phyloP scores from a whole-genome alignment of 768 basidiomycete genomes.

The Lentinula sp. region DNA sequence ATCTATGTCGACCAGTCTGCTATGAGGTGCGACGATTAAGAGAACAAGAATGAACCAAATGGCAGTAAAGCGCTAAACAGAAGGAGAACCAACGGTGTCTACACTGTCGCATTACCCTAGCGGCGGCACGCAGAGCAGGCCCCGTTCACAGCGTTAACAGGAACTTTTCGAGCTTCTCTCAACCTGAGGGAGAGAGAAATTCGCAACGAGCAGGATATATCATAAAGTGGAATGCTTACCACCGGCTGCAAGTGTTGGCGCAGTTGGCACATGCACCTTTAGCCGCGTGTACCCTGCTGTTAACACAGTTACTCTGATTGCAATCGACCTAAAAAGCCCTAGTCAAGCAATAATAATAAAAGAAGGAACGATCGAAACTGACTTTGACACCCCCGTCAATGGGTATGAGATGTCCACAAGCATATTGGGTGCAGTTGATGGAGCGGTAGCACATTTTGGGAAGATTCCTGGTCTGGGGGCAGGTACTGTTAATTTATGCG shows the following conservation, averaged over 20 bases:
- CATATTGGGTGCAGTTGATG: neutral
- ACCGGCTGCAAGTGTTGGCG: neutral
- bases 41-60: neutral
- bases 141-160: neutral
- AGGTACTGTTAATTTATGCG: neutral
- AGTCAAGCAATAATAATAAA: neutral
- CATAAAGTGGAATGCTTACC: neutral
- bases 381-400: slow-evolving; percentile 2
- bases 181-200: neutral
- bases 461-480: neutral
- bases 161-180: neutral
- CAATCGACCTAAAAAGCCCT: neutral
- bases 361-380: neutral
- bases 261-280: slow-evolving; percentile 1
- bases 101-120: neutral
- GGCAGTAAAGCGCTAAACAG: neutral
- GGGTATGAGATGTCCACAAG: slow-evolving; percentile 1
- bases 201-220: neutral
- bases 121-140: neutral
- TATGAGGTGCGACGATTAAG: neutral
- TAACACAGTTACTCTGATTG: neutral
- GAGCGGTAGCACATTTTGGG: slow-evolving; percentile 2
- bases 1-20: neutral
- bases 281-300: neutral
- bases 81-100: neutral